phyloP scores from a whole-genome alignment of 2,329 filamentous ascomycete species.

The Dryadomyces quercivorus region DNA sequence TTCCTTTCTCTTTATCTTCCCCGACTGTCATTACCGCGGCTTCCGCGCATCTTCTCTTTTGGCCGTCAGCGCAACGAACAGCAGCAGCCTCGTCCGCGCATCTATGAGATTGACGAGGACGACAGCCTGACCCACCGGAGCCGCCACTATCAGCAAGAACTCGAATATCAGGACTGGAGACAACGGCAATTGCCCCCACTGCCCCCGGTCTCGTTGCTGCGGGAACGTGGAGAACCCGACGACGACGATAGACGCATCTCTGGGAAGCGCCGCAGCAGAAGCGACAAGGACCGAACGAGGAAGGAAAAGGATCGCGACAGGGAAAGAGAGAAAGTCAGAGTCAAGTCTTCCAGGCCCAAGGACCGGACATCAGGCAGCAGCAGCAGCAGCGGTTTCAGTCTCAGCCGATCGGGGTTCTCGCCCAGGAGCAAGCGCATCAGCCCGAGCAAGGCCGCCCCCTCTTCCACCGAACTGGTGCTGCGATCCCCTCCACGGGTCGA shows the following conservation, averaged over 20 bases:
- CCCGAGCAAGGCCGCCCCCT: not conserved
- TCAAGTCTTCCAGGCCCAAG: not conserved
- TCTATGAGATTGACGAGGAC: slow-evolving; percentile 9
- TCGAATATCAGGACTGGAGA: slow-evolving; percentile 5
- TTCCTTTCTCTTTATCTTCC: slow-evolving; percentile 38
- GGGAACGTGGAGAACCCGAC: slow-evolving; percentile 1
- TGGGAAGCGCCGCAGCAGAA: slow-evolving; percentile 2
- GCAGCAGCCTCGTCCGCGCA: not conserved
- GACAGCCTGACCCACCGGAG: not conserved
- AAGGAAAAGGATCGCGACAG: not conserved
- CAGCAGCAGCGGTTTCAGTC: no score
- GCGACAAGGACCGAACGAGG: slow-evolving; percentile 3
- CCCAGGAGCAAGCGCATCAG: not conserved
- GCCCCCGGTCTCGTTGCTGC: slow-evolving; percentile 1
- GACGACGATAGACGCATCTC: slow-evolving; percentile 5
- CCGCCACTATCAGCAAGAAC: slow-evolving; percentile 1
- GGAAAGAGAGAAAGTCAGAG: no score
- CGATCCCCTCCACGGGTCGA: not conserved
- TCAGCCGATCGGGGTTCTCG: no score
- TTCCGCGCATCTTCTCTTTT: slow-evolving; percentile 13
- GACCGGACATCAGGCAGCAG: not conserved
- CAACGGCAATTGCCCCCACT: slow-evolving; percentile 10
- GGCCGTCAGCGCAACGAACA: slow-evolving; percentile 11
- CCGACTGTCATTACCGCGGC: slow-evolving; percentile 9
- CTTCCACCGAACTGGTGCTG: slow-evolving; percentile 1